Evolutionary conservation across 257 asterid species (phyloP).

Genomic region (Nemophila menziesii): DNA sequence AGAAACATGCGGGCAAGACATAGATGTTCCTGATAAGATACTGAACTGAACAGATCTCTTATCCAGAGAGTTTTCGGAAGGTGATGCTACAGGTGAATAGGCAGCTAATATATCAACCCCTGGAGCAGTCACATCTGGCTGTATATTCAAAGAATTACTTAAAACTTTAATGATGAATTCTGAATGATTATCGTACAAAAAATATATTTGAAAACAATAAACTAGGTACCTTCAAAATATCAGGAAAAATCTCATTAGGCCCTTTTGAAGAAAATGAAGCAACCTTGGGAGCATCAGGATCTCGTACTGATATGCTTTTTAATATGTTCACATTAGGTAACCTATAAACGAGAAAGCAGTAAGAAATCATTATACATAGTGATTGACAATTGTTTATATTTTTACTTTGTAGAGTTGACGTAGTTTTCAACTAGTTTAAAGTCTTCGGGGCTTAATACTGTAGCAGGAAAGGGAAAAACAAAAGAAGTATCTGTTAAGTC

Average conservation of each 20-base stretch:
- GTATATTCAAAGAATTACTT: background rate
- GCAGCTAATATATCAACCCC: conserved; percentile 19
- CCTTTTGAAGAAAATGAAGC: too few species aligned
- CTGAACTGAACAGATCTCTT: conserved; percentile 8
- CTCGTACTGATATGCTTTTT: too few species aligned
- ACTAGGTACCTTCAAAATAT: too few species aligned
- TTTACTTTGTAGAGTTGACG: background rate
- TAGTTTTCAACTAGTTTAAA: conserved; percentile 5
- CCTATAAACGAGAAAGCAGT: too few species aligned
- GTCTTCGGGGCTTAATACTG: background rate
- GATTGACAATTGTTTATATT: background rate
- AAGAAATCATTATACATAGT: too few species aligned
- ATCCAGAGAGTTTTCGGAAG: background rate
- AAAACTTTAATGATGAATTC: too few species aligned
- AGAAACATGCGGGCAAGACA: conserved; percentile 19
- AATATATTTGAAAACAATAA: too few species aligned
- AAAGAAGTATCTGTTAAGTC: background rate
- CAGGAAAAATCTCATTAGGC: too few species aligned
- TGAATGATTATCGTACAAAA: too few species aligned
- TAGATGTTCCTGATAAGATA: conserved; percentile 13
- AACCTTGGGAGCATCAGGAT: too few species aligned
- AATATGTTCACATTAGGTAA: too few species aligned
- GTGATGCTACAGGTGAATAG: conserved; percentile 2
- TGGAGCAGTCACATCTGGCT: conserved; percentile 23
- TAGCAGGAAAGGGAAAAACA: background rate